Evolutionary conservation across 192 early-diverging fungal species (phyloP).

Genomic region (Podila horticola): DNA sequence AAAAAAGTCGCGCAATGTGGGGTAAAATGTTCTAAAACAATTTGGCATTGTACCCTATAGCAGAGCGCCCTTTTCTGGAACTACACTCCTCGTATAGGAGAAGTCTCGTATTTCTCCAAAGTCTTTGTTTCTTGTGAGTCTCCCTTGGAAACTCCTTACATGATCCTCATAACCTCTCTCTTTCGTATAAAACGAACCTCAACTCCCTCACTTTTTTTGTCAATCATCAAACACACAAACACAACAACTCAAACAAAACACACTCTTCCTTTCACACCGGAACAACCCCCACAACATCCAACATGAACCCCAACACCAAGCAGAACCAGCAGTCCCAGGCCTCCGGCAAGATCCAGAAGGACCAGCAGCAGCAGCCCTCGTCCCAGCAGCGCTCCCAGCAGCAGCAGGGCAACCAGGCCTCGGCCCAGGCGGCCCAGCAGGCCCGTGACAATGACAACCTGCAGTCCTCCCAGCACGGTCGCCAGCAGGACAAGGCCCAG

Average conservation of each 20-base stretch:
- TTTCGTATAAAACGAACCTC: too few relatives aligned
- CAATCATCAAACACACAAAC: neutral
- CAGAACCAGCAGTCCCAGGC: conserved; percentile 5
- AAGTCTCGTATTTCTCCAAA: too few relatives aligned
- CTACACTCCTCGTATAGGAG: too few relatives aligned
- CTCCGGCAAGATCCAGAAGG: neutral
- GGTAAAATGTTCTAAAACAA: too few relatives aligned
- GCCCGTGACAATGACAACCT: neutral
- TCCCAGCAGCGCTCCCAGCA: neutral
- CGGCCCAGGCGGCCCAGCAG: neutral
- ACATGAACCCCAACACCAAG: neutral
- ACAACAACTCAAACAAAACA: too few relatives aligned
- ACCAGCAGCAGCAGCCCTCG: neutral
- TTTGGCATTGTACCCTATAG: too few relatives aligned
- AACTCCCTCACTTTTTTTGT: too few relatives aligned
- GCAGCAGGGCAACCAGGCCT: neutral
- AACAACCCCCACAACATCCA: neutral
- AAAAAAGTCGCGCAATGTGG: too few relatives aligned
- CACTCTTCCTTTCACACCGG: neutral
- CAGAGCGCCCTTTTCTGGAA: too few relatives aligned
- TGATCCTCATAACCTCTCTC: too few relatives aligned
- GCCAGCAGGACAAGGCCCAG: neutral
- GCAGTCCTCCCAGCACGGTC: neutral
- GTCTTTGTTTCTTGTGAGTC: too few relatives aligned
- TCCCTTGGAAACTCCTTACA: too few relatives aligned